A percentile compares a stretch with the other conserved stretches of the same genome.
These are phyloP conservation scores for Umbelopsis sp. DNA, from an alignment of 371 early-diverging fungal species.

Conservation along the genomic window DNA sequence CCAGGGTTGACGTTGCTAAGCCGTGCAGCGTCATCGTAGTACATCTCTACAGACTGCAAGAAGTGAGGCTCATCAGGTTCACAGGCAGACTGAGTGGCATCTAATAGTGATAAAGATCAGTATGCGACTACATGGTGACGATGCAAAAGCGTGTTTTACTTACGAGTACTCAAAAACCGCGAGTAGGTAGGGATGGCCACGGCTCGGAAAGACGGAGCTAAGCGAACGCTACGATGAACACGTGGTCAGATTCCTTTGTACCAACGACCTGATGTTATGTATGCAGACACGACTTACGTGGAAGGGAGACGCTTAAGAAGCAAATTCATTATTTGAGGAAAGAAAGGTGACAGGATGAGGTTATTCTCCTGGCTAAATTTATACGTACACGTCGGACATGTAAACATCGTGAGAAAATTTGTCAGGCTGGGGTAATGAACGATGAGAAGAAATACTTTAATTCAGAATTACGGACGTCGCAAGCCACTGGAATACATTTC, in stretches of 20 bases:
- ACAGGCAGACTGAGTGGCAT: slow-evolving; percentile 68
- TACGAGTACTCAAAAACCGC: slow-evolving; percentile 11
- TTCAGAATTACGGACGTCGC: too few species aligned
- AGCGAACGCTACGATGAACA: not conserved
- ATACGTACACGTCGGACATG: not conserved
- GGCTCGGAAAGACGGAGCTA: not conserved
- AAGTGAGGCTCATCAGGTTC: slow-evolving; percentile 77
- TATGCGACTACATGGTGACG: not conserved
- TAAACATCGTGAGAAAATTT: slow-evolving; percentile 17
- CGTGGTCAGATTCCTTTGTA: not conserved
- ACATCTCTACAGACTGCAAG: slow-evolving; percentile 80
- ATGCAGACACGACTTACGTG: not conserved
- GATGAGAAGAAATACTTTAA: not conserved
- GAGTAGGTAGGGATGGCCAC: slow-evolving; percentile 10
- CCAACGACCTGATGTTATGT: not conserved
- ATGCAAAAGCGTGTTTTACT: not conserved
- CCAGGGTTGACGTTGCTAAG: slow-evolving; percentile 66
- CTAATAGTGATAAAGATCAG: slow-evolving; percentile 25
- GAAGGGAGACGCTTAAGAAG: slow-evolving; percentile 15
- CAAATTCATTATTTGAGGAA: slow-evolving; percentile 4
- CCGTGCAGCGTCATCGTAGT: slow-evolving; percentile 78
- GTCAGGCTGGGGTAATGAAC: slow-evolving; percentile 1
- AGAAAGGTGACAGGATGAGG: not conserved
- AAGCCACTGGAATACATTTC: not conserved
- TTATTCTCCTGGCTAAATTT: not conserved